Conservation (phyloP, 495 filamentous ascomycete species). For the Pyrenula massariospora region DNA sequence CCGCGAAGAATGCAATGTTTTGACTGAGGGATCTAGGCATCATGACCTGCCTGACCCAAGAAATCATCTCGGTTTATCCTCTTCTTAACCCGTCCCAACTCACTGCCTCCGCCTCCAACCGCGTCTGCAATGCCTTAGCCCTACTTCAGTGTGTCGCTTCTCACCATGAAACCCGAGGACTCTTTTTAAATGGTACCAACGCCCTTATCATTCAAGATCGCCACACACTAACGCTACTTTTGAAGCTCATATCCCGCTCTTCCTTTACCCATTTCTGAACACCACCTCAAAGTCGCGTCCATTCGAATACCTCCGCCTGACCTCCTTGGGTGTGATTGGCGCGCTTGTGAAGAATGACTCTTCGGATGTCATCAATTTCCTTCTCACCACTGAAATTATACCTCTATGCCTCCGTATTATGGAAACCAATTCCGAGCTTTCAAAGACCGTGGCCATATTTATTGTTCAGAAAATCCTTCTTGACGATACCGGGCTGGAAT, state of each 20-base stretch:
- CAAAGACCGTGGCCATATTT: slow-evolving; percentile 98
- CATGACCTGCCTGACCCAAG: slow-evolving; percentile 93
- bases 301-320: slow-evolving; percentile 95
- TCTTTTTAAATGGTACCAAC: slow-evolving; percentile 75
- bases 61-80: slow-evolving; percentile 98
- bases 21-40: slow-evolving; percentile 52
- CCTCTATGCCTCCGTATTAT: slow-evolving; percentile 96
- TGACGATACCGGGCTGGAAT: slow-evolving; percentile 93
- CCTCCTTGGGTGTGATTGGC: slow-evolving; percentile 95
- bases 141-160: slow-evolving; percentile 96
- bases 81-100: slow-evolving; percentile 92
- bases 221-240: background rate
- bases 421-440: slow-evolving; percentile 97
- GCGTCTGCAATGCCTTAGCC: slow-evolving; percentile 95
- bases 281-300: slow-evolving; percentile 97
- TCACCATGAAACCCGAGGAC: slow-evolving; percentile 85
- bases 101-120: slow-evolving; percentile 90
- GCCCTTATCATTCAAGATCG: background rate
- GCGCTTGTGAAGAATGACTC: slow-evolving; percentile 99
- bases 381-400: slow-evolving; percentile 97
- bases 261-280: slow-evolving; percentile 97
- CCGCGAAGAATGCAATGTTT: slow-evolving; percentile 8
- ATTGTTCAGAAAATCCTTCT: slow-evolving; percentile 99
- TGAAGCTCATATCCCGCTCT: slow-evolving; percentile 93
- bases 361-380: slow-evolving; percentile 96